Percentiles rank a stretch among this genome's conserved stretches.
These are phyloP conservation scores for Ilex paraguariensis DNA, from an alignment of 305 asterid genomes.

Conservation along the genomic window DNA sequence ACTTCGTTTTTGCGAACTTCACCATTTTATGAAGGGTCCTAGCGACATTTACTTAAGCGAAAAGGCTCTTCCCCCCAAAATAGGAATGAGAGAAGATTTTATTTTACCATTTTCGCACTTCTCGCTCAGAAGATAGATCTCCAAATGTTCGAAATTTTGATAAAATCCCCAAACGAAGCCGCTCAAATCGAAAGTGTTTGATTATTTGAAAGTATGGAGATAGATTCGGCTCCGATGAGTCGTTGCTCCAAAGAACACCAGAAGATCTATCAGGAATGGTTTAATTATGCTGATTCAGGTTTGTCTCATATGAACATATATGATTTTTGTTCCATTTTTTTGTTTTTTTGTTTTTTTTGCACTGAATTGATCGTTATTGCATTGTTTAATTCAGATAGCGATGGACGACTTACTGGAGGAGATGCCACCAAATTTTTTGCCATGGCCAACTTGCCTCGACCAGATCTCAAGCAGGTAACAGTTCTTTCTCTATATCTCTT, in stretches of 20 bases:
- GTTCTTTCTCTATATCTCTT: too few species aligned
- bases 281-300: constrained; percentile 81
- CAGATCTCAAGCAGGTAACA: constrained; percentile 70
- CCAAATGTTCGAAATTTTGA: too few species aligned
- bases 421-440: constrained; percentile 82
- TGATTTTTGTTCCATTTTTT: neutral
- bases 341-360: neutral
- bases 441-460: constrained; percentile 76
- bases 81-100: too few species aligned
- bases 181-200: constrained; percentile 1
- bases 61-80: too few species aligned
- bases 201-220: constrained; percentile 48
- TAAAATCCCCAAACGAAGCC: neutral
- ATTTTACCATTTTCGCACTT: too few species aligned
- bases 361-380: neutral
- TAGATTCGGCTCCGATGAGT: constrained; percentile 69
- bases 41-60: too few species aligned
- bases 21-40: too few species aligned
- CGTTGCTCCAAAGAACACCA: constrained; percentile 77
- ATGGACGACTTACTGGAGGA: constrained; percentile 76
- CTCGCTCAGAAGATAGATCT: too few species aligned
- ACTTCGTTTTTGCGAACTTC: too few species aligned
- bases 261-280: constrained; percentile 84
- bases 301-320: neutral
- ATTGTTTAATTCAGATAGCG: constrained; percentile 53